A percentile compares a stretch with the other conserved stretches of the same genome.
Evolutionary conservation across 2,329 filamentous ascomycete genomes (phyloP).

Genomic region (Leptographium galeiforme): DNA sequence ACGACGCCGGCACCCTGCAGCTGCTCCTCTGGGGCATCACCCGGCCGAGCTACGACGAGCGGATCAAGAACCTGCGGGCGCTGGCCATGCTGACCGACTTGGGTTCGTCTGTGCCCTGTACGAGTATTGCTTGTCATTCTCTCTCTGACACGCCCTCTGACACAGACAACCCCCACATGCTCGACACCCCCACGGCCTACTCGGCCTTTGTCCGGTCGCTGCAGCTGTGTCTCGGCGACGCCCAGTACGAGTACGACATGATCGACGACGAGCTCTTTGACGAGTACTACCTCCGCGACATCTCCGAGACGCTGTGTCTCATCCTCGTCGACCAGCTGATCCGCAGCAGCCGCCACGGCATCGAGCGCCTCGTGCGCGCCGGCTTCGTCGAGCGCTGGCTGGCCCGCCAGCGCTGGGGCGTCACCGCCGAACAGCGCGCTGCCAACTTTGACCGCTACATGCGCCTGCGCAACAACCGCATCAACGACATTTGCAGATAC

Average conservation of each 20-base stretch:
- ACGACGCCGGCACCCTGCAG: constrained; percentile 40
- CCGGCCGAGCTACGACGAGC: constrained; percentile 42
- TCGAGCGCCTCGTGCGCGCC: constrained; percentile 44
- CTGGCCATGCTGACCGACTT: constrained; percentile 41
- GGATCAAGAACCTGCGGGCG: constrained; percentile 42
- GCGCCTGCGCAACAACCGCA: constrained; percentile 35
- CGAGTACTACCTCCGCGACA: constrained; percentile 49
- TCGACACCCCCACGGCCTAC: constrained; percentile 38
- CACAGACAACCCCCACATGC: constrained; percentile 27
- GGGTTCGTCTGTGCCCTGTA: constrained; percentile 21
- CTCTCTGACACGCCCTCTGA: too few species aligned
- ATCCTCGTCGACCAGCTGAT: constrained; percentile 45
- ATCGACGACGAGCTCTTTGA: constrained; percentile 46
- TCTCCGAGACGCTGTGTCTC: constrained; percentile 46
- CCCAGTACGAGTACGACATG: constrained; percentile 34
- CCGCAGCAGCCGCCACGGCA: constrained; percentile 36
- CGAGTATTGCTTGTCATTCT: too few species aligned
- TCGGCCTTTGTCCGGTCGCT: constrained; percentile 47
- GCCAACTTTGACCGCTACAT: constrained; percentile 40
- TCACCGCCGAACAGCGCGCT: constrained; percentile 34
- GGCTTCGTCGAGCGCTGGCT: constrained; percentile 62
- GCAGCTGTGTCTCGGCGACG: constrained; percentile 39
- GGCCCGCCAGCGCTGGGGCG: constrained; percentile 57
- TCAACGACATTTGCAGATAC: constrained; percentile 37
- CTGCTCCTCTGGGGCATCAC: constrained; percentile 45